Evolutionary conservation across 78 protist genomes (phyloP).

Genomic region (Dictyostelium purpureum): DNA sequence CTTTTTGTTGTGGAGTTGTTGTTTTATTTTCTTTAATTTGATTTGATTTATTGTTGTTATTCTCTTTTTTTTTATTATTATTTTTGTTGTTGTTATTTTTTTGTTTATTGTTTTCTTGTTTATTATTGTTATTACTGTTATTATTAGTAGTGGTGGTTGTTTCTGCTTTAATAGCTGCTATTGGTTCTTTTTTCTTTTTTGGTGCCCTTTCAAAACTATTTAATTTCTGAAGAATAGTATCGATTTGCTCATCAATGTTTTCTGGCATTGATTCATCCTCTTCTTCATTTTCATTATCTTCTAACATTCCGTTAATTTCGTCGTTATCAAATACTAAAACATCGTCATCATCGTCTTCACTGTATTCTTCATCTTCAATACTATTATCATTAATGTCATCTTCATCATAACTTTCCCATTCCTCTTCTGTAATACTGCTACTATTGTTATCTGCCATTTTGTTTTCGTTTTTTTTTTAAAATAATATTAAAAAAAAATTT

Average conservation of each 20-base stretch:
- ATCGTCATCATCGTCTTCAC: background rate
- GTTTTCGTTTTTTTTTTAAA: too few relatives aligned
- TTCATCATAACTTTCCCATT: conserved; percentile 37
- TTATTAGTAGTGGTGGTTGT: background rate
- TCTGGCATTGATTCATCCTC: background rate
- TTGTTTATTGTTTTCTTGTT: background rate
- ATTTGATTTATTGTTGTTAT: background rate
- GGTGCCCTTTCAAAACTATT: background rate
- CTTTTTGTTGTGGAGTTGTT: background rate
- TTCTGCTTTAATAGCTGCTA: background rate
- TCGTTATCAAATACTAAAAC: background rate
- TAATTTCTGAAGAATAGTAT: background rate
- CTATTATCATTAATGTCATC: conserved; percentile 4
- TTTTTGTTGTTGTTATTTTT: background rate
- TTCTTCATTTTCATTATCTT: background rate
- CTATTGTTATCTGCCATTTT: conserved; percentile 30
- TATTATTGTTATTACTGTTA: background rate
- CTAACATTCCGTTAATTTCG: background rate
- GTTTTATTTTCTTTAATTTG: background rate
- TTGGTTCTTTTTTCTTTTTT: background rate
- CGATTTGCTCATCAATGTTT: background rate
- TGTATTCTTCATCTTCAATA: background rate
- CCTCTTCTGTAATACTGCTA: conserved; percentile 11
- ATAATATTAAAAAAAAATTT: too few relatives aligned
- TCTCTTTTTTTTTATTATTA: background rate